Evolutionary conservation across 495 filamentous ascomycete genomes (phyloP).

Genomic region (Penicillium paradoxum): DNA sequence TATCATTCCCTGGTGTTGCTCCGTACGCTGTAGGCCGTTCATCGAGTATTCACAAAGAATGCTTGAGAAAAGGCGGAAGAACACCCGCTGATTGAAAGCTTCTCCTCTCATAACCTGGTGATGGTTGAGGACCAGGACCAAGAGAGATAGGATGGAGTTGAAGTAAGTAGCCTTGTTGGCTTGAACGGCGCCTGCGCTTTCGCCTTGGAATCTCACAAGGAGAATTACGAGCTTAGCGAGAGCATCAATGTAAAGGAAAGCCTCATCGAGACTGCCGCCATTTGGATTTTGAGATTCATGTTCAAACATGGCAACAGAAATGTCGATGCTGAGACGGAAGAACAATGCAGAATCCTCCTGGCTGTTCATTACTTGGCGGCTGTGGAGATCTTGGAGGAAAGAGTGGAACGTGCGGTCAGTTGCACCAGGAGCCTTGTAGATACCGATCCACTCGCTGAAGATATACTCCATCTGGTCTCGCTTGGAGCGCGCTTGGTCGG

Average conservation of each 20-base stretch:
- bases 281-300: slow-evolving; percentile 53
- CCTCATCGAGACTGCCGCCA: slow-evolving; percentile 60
- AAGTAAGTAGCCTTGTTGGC: slow-evolving; percentile 61
- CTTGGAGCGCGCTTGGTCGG: slow-evolving; percentile 49
- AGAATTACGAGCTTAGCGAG: slow-evolving; percentile 76
- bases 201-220: slow-evolving; percentile 65
- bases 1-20: slow-evolving; percentile 63
- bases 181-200: slow-evolving; percentile 53
- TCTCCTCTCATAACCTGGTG: slow-evolving; percentile 80
- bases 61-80: slow-evolving; percentile 85
- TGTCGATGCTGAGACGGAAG: slow-evolving; percentile 75
- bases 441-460: slow-evolving; percentile 87
- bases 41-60: slow-evolving; percentile 66
- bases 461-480: slow-evolving; percentile 87
- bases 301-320: slow-evolving; percentile 70
- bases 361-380: slow-evolving; percentile 60
- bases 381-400: slow-evolving; percentile 82
- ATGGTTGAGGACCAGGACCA: slow-evolving; percentile 76
- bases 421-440: slow-evolving; percentile 68
- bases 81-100: slow-evolving; percentile 78
- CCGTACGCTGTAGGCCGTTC: slow-evolving; percentile 41
- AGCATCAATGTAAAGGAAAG: slow-evolving; percentile 75
- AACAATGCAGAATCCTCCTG: slow-evolving; percentile 74
- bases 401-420: slow-evolving; percentile 64
- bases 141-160: slow-evolving; percentile 66